phyloP scores from a whole-genome alignment of 352 stramenopile species.

The Phytophthora tentaculata region DNA sequence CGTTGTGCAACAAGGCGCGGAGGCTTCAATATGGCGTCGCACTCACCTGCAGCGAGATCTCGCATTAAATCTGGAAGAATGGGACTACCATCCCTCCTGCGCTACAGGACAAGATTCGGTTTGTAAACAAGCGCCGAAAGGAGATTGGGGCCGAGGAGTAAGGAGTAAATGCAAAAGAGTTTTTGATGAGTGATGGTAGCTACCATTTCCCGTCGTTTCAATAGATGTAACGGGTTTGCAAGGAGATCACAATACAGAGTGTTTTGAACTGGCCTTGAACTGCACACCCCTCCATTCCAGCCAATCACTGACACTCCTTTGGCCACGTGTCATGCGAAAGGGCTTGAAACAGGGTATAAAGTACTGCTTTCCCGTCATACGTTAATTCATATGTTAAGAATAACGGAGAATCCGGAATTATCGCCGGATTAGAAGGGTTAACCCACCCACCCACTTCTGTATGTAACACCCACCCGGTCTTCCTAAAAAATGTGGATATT shows the following conservation, averaged over 20 bases:
- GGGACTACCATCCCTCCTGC: not conserved
- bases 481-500: too few relatives aligned
- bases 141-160: not conserved
- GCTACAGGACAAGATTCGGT: not conserved
- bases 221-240: not conserved
- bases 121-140: not conserved
- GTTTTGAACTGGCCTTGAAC: not conserved
- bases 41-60: constrained; percentile 22
- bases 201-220: not conserved
- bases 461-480: too few relatives aligned
- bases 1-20: constrained; percentile 19
- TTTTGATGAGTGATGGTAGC: not conserved
- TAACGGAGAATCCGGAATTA: not conserved
- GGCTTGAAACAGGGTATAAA: constrained; percentile 4
- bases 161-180: not conserved
- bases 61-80: constrained; percentile 17
- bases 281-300: not conserved
- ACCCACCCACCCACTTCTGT: too few relatives aligned
- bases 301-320: not conserved
- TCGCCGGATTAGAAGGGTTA: not conserved
- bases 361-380: constrained; percentile 4
- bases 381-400: constrained; percentile 11
- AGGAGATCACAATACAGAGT: not conserved
- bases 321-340: constrained; percentile 2
- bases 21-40: constrained; percentile 6